phyloP scores from a whole-genome alignment of 2,329 filamentous ascomycete genomes.

The Cladosporium velox region DNA sequence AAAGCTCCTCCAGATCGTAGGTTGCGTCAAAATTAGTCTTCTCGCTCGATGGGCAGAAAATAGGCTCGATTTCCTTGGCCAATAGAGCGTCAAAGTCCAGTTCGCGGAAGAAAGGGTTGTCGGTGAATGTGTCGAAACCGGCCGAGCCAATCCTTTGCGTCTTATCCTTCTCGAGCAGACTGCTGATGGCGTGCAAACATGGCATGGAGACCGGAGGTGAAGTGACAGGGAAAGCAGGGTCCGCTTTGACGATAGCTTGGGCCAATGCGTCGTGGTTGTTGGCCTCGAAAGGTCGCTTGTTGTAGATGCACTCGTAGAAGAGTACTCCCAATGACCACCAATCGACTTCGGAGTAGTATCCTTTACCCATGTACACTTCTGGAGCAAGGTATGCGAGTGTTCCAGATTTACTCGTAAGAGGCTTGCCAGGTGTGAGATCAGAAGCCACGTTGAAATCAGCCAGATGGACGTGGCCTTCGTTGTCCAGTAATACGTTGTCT shows the following conservation, averaged over 20 bases:
- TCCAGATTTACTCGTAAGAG: slow-evolving; percentile 91
- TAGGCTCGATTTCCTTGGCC: slow-evolving; percentile 81
- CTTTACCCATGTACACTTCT: slow-evolving; percentile 88
- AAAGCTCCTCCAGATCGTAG: slow-evolving; percentile 90
- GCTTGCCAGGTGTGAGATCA: slow-evolving; percentile 79
- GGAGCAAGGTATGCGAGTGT: slow-evolving; percentile 94
- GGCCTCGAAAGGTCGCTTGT: slow-evolving; percentile 95
- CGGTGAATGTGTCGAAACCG: slow-evolving; percentile 78
- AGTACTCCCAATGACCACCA: slow-evolving; percentile 98
- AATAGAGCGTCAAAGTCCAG: slow-evolving; percentile 85
- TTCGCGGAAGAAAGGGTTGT: slow-evolving; percentile 83
- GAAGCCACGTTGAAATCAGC: slow-evolving; percentile 99
- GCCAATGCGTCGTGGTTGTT: slow-evolving; percentile 79
- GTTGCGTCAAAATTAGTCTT: slow-evolving; percentile 99
- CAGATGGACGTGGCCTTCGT: slow-evolving; percentile 91
- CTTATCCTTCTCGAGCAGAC: slow-evolving; percentile 78
- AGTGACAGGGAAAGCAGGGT: slow-evolving; percentile 87
- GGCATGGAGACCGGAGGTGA: slow-evolving; percentile 84
- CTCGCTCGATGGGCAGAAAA: slow-evolving; percentile 90
- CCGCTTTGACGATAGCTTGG: slow-evolving; percentile 76
- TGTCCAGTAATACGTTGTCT: slow-evolving; percentile 85
- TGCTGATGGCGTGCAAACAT: slow-evolving; percentile 85
- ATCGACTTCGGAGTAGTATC: slow-evolving; percentile 87
- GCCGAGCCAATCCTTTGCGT: slow-evolving; percentile 79
- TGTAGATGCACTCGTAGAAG: slow-evolving; percentile 99